Evolutionary conservation across 208 protist genomes (phyloP).

Genomic region (Leishmania lainsoni): DNA sequence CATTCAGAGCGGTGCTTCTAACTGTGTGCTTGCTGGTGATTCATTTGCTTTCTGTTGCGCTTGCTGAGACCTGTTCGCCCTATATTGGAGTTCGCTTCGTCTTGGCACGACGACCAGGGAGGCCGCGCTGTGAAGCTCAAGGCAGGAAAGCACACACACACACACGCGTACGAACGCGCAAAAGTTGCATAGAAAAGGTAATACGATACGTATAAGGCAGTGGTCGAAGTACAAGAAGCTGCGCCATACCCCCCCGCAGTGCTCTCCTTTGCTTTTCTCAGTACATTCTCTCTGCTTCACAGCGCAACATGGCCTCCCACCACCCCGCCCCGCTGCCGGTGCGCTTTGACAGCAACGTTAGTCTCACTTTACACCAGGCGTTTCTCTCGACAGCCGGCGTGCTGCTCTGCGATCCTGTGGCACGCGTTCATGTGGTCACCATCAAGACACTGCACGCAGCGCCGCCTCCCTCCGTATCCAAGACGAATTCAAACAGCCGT

Average conservation of each 20-base stretch:
- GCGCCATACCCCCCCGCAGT: neutral
- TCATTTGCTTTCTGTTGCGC: neutral
- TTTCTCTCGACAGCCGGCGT: constrained; percentile 76
- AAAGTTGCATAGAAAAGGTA: neutral
- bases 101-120: neutral
- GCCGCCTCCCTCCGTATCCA: neutral
- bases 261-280: neutral
- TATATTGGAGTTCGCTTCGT: neutral
- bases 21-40: neutral
- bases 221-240: constrained; percentile 7
- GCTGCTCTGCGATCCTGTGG: constrained; percentile 76
- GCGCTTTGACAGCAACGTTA: constrained; percentile 68
- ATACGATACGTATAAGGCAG: neutral
- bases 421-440: constrained; percentile 66
- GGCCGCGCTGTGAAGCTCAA: neutral
- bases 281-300: neutral
- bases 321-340: constrained; percentile 45
- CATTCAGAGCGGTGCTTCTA: neutral
- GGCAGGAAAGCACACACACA: neutral
- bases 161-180: neutral
- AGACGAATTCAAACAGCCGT: neutral
- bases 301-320: constrained; percentile 11
- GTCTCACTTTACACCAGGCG: constrained; percentile 72
- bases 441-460: constrained; percentile 43
- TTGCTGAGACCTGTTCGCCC: no score